Evolutionary conservation across 164 flowering plant species (phyloP), one percentile per base, ranked within the genome.

Genomic region (Nymphaea colorata): DNA sequence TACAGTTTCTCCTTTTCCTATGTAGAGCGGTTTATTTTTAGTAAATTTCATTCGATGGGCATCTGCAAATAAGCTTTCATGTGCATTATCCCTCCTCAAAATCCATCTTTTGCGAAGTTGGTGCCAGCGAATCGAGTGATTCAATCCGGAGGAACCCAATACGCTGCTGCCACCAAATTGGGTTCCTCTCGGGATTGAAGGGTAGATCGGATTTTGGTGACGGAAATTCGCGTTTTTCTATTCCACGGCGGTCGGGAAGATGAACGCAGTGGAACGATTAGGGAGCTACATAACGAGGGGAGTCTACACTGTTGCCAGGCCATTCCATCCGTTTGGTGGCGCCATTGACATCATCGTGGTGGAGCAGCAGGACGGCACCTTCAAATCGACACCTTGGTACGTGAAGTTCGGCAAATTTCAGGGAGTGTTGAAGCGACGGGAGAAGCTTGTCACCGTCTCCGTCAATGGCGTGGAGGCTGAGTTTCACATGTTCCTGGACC

Each of bases 261-360:
- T 88, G 94, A 68, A 79, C 67, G 87, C 92, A 0, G 88, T 90
- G 43, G 89, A 73, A 79, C 82, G 84, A 81, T 59, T 93, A 66
- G 79, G 96, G 15, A 85, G 87, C 78, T 88, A 89, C 70, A 84
- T 95, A 43, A 66, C 85, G 44, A 79, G 77, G 7, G 90, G 96
- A 3, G 95, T 94, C 43, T 79, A 79, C 69, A 87, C 90, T 0
- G 91, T 91, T 15, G 85, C 96, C 4, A 94, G 79, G 3, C 92
- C 98, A 1, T 92, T 95, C 74, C 99, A 88, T 67, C 98, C 96
- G 3, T 95, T 92, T 73, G 96, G 99, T 41, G 99, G 99, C 10
- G 96, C 96, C 59, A 92, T 94, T n/a, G 99, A 95, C 76, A 87
- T 92, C 5, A 82, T 95, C 66, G 98, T 90, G 25, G 99, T 94